Base-by-base conservation (phyloP, 1,139 yeast species). In the Debaryomyces robertsiae region DNA sequence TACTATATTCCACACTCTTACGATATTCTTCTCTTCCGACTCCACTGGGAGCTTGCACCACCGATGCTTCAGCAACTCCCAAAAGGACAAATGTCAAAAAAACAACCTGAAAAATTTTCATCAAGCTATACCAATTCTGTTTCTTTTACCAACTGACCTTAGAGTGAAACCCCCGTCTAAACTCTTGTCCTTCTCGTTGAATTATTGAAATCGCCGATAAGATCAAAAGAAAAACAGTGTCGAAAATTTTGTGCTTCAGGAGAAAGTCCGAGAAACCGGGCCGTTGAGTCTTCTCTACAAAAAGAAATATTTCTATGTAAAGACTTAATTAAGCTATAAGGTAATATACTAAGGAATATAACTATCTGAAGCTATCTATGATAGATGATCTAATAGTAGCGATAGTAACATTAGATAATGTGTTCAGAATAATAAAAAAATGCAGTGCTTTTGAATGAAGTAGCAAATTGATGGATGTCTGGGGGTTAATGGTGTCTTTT, bases 301-400 rank as follows among this genome's bases (percentile, higher is more conserved):
- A 6, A 25, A 5, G 10, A n/a, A 11, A 23, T n/a, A n/a, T n/a
- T 24, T 25, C 30, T 30, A 33, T 33, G 25, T 33, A 29, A 33
- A 33, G 24, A 25, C 25, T 25, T 17, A 25, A 33, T 33, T 33
- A 33, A 9, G 36, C 25, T 33, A 33, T 27, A 33, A 10, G 30
- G 25, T 33, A 32, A n/a, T n/a, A n/a, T n/a, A n/a, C n/a, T n/a
- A n/a, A n/a, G n/a, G n/a, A n/a, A n/a, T n/a, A n/a, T n/a, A n/a
- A n/a, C n/a, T n/a, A n/a, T n/a, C n/a, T n/a, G n/a, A n/a, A n/a
- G 16, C 23, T 24, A 32, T 14, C 36, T 23, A 27, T 14, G 9
- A 10, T 15, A 13, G 23, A 32, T 33, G 25, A 32, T 33, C 16
- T 33, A 15, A 11, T 32, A 31, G 34, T 13, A 13, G 35, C 23